These are phyloP conservation scores for Oidium heveae DNA, from an alignment of 2,329 filamentous ascomycete genomes.

Conservation along the genomic window DNA sequence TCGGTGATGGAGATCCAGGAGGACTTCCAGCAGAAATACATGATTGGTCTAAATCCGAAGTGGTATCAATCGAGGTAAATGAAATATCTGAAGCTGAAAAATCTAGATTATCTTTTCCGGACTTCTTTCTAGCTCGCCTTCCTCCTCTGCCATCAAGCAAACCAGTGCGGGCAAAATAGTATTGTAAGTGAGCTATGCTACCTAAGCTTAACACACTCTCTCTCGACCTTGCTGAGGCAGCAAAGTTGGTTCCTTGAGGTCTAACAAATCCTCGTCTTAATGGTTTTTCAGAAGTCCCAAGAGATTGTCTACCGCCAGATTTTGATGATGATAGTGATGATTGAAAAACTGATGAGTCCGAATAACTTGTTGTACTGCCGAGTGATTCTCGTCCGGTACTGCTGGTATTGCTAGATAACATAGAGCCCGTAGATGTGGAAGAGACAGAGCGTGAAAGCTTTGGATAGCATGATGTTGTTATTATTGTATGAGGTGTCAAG, in stretches of 20 bases:
- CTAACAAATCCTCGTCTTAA: conserved; percentile 16
- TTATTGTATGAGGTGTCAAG: conserved; percentile 18
- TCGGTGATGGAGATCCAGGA: conserved; percentile 22
- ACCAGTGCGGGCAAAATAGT: conserved; percentile 91
- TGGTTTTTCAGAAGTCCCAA: conserved; percentile 16
- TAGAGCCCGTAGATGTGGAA: conserved; percentile 23
- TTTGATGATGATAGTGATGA: conserved; percentile 31
- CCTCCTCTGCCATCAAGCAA: conserved; percentile 82
- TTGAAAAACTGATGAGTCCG: conserved; percentile 26
- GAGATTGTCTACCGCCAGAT: conserved; percentile 20
- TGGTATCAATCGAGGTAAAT: conserved; percentile 18
- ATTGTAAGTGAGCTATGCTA: conserved; percentile 90
- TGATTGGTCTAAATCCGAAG: conserved; percentile 29
- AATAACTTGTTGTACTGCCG: conserved; percentile 21
- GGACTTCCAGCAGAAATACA: conserved; percentile 34
- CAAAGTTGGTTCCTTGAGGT: conserved; percentile 33
- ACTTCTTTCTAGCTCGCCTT: conserved; percentile 51
- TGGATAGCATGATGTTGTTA: conserved; percentile 32
- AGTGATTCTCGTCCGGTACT: conserved; percentile 27
- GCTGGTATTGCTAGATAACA: conserved; percentile 18
- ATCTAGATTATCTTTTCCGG: conserved; percentile 26
- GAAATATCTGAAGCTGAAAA: conserved; percentile 26
- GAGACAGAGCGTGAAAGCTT: conserved; percentile 39
- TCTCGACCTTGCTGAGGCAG: conserved; percentile 65
- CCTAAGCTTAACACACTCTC: conserved; percentile 93